A percentile compares a stretch with the other conserved stretches of the same genome.
These are phyloP conservation scores for Hericium erinaceus DNA, from an alignment of 768 basidiomycete species.

Conservation along the genomic window DNA sequence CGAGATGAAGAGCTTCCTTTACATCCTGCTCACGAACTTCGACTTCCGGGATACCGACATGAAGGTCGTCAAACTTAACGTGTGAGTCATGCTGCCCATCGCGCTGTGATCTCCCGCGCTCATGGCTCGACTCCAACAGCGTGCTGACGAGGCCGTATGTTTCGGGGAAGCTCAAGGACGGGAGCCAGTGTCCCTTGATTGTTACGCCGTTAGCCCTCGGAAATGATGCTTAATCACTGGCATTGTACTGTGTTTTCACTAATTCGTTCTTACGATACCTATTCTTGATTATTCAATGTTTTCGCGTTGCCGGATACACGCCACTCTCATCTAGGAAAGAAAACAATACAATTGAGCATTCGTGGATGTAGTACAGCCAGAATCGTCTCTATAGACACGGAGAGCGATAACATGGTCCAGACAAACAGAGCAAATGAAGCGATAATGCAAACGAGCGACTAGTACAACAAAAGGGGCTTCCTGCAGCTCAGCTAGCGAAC, in stretches of 20 bases:
- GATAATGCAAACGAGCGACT: neutral
- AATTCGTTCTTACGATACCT: no score
- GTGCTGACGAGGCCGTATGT: slow-evolving; percentile 14
- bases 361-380: neutral
- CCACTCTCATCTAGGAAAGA: no score
- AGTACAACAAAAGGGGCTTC: neutral
- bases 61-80: slow-evolving; percentile 72
- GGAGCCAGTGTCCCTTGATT: slow-evolving; percentile 14
- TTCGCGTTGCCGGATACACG: no score
- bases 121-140: neutral
- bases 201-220: slow-evolving; percentile 4
- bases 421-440: neutral
- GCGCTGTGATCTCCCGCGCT: neutral
- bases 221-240: neutral
- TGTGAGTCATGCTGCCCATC: slow-evolving; percentile 20
- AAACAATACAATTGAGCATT: neutral
- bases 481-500: no score
- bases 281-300: no score
- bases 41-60: slow-evolving; percentile 67
- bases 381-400: neutral
- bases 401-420: neutral
- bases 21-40: slow-evolving; percentile 60
- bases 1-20: slow-evolving; percentile 74
- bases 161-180: slow-evolving; percentile 6
- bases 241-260: neutral